Conservation (phyloP, 2,329 filamentous ascomycete genomes). For the Aureobasidium sp. region DNA sequence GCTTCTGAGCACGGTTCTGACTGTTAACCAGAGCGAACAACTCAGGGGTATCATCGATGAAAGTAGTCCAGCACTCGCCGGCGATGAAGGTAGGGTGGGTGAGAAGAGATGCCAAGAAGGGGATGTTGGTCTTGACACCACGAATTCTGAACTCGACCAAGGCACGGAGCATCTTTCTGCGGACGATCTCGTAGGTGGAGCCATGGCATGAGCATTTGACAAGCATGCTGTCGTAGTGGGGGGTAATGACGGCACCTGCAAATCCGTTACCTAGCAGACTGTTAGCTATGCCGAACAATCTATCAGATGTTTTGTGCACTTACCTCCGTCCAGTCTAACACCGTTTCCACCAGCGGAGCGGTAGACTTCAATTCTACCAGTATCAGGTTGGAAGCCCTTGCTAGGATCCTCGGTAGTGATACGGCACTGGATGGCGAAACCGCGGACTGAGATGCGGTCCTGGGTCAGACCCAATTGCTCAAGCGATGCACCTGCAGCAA, state of each 20-base stretch:
- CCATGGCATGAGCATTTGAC: constrained; percentile 91
- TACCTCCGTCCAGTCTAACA: constrained; percentile 40
- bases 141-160: constrained; percentile 97
- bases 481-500: constrained; percentile 88
- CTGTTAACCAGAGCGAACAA: constrained; percentile 89
- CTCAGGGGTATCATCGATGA: constrained; percentile 95
- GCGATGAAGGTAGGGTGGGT: constrained; percentile 92
- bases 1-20: constrained; percentile 97
- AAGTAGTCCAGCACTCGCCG: constrained; percentile 97
- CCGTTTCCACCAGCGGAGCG: constrained; percentile 93
- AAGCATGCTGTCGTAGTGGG: constrained; percentile 78
- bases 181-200: constrained; percentile 89
- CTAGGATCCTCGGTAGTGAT: constrained; percentile 96
- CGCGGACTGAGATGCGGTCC: constrained; percentile 89
- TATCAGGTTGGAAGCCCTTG: constrained; percentile 86
- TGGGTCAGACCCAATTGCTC: constrained; percentile 95
- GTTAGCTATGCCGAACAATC: no score
- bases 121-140: constrained; percentile 98
- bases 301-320: no score
- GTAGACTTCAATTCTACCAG: constrained; percentile 98
- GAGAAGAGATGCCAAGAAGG: constrained; percentile 86
- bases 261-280: constrained; percentile 60
- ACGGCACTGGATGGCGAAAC: constrained; percentile 96
- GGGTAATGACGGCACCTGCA: constrained; percentile 81
- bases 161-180: constrained; percentile 88